phyloP scores from a whole-genome alignment of 352 stramenopile species.

The Pythium chondricola region DNA sequence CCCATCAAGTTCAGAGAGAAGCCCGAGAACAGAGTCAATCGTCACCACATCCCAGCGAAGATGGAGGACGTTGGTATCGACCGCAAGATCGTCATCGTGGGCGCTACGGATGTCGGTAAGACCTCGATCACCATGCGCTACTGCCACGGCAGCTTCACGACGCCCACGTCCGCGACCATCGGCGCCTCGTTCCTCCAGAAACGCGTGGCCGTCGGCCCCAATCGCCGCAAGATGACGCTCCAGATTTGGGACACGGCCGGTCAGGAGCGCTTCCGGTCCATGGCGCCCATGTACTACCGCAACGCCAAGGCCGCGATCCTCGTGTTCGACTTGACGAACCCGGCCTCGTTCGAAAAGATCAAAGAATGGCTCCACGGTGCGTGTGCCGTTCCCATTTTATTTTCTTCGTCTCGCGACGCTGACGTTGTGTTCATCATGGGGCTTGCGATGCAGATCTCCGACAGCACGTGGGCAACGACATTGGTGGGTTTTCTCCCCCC shows the following conservation, averaged over 20 bases:
- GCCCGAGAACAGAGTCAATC: too few relatives aligned
- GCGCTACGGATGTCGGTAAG: conserved; percentile 84
- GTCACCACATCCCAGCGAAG: too few relatives aligned
- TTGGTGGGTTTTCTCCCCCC: conserved; percentile 21
- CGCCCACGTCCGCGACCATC: conserved; percentile 79
- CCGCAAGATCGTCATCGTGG: conserved; percentile 88
- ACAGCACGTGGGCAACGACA: conserved; percentile 73
- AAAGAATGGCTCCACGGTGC: conserved; percentile 81
- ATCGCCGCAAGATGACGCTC: conserved; percentile 75
- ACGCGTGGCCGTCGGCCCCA: conserved; percentile 59
- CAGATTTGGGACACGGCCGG: conserved; percentile 86
- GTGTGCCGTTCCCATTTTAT: not conserved
- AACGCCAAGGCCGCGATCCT: conserved; percentile 85
- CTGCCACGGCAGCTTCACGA: conserved; percentile 81
- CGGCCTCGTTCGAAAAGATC: conserved; percentile 79
- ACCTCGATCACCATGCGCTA: conserved; percentile 87
- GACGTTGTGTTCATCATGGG: too few relatives aligned
- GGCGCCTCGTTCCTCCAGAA: conserved; percentile 86
- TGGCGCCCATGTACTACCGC: conserved; percentile 89
- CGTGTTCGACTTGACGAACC: conserved; percentile 78
- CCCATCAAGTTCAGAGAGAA: too few relatives aligned
- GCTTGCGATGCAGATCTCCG: conserved; percentile 40
- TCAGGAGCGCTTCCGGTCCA: conserved; percentile 78
- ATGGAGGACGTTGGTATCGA: conserved; percentile 87
- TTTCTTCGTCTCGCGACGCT: too few relatives aligned